A percentile compares a stretch with the other conserved stretches of the same genome.
Evolutionary conservation across 108 stramenopile species (phyloP).

Genomic region (Nitzschia sp.): DNA sequence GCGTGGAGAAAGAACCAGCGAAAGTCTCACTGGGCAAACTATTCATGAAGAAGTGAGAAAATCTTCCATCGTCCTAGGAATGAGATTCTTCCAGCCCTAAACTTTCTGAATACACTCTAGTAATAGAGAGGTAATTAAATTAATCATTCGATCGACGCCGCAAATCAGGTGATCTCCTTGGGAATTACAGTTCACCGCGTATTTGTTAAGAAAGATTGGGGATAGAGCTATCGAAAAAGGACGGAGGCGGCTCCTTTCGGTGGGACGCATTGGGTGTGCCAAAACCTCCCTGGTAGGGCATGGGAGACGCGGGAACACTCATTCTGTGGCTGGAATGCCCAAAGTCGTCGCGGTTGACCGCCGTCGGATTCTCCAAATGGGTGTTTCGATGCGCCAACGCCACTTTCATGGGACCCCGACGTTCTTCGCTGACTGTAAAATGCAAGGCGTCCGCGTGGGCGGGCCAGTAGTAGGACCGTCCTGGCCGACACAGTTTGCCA

Average conservation of each 20-base stretch:
- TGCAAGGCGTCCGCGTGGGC: conserved; percentile 45
- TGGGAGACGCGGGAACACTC: conserved; percentile 38
- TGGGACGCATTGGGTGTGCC: neutral
- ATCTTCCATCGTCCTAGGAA: too few species aligned
- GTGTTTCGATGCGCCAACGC: conserved; percentile 76
- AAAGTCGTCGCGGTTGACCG: conserved; percentile 39
- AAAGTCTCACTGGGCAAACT: too few species aligned
- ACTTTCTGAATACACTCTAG: too few species aligned
- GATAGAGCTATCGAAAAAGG: neutral
- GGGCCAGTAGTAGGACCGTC: conserved; percentile 64
- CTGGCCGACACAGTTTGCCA: conserved; percentile 64
- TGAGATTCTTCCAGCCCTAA: too few species aligned
- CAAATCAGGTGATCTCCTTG: too few species aligned
- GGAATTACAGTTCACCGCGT: too few species aligned
- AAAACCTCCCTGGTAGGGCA: conserved; percentile 28
- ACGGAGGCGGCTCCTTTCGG: neutral
- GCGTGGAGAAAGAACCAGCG: too few species aligned
- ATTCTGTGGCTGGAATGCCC: conserved; percentile 20
- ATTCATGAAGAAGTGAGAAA: too few species aligned
- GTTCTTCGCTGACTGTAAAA: conserved; percentile 50
- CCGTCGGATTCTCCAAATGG: conserved; percentile 59
- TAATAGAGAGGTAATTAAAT: too few species aligned
- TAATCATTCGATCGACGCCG: too few species aligned
- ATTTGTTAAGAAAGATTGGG: neutral
- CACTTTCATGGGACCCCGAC: conserved; percentile 69